Conservation (phyloP, 2,329 filamentous ascomycete genomes). For the Ilyonectria sp. region DNA sequence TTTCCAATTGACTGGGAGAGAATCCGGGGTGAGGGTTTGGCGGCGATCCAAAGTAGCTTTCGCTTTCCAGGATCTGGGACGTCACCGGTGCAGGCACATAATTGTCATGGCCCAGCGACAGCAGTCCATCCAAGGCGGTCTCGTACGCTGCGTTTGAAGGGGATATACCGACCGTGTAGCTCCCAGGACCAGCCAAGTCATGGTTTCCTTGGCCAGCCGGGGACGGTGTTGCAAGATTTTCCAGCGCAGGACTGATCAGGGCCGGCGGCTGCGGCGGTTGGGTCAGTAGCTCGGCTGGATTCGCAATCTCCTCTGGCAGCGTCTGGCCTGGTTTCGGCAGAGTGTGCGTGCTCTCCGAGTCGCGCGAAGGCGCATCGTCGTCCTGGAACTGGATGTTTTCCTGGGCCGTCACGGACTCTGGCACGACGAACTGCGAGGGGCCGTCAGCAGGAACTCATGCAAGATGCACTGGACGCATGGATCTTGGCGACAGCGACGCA, state of each 20-base stretch:
- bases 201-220: conserved; percentile 16
- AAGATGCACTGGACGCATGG: conserved; percentile 12
- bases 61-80: conserved; percentile 26
- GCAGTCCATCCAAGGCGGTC: conserved; percentile 52
- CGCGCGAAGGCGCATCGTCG: conserved; percentile 8
- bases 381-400: conserved; percentile 28
- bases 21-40: conserved; percentile 23
- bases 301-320: conserved; percentile 8
- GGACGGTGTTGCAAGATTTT: conserved; percentile 26
- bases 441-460: conserved; percentile 16
- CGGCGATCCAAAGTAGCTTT: conserved; percentile 30
- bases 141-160: conserved; percentile 49
- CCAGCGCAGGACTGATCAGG: conserved; percentile 26
- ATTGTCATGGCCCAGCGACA: conserved; percentile 52
- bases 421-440: conserved; percentile 38
- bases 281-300: conserved; percentile 2
- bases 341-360: conserved; percentile 13
- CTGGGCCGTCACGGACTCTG: conserved; percentile 35
- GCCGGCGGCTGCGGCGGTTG: conserved; percentile 3
- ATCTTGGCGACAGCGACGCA: conserved; percentile 17
- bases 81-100: conserved; percentile 31
- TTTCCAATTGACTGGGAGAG: conserved; percentile 19
- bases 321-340: conserved; percentile 18
- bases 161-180: conserved; percentile 39
- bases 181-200: conserved; percentile 23